Base-by-base conservation (phyloP, 257 asterid species). In the Hygrophila difformis region DNA sequence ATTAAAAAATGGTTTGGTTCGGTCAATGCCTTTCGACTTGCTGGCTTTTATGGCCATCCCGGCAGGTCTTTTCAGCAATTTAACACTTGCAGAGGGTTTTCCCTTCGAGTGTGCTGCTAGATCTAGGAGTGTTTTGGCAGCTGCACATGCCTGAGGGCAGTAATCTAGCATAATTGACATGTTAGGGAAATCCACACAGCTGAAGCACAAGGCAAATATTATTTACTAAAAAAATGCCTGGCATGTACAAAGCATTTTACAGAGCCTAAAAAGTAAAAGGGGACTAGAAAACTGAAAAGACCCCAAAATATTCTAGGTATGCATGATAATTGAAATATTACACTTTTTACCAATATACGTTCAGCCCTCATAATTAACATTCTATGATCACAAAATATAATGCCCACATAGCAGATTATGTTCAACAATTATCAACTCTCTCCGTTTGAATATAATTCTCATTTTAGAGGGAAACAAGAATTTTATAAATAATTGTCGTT, bases 91-190 rank as follows among this genome's bases (percentile, higher is more conserved):
- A 39, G 39, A 21, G 14, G 71, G 70, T 41, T 57, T 71, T 56
- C 66, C 68, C 63, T 61, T 76, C 4, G 51, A 55, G 52, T 21
- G 24, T 0, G 64, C 60, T 31, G 92, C 78, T 61, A 89, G 67
- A 55, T 75, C 70, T 47, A 71, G 48, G 9, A 89, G 94, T 3
- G 79, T 82, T 74, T 74, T 79, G 58, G 98, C 98, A 59, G 98
- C 96, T 62, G 58, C 66, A 34, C 51, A 44, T 26, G 66, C 41
- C 19, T 79, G 71, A 23, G 94, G 65, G 55, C 52, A 53, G 45
- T 68, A 82, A 17, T 55, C 93, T 76, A 73, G 59, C 33, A 33
- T 47, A 38, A 40, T 28, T 24, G 55, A 33, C 36, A 9, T n/a
- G n/a, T n/a, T n/a, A 46, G 41, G 1, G 21, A 41, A 37, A 24